Base-by-base conservation (phyloP, 176 grass and related monocot genomes). In the Triticum turgidum region DNA sequence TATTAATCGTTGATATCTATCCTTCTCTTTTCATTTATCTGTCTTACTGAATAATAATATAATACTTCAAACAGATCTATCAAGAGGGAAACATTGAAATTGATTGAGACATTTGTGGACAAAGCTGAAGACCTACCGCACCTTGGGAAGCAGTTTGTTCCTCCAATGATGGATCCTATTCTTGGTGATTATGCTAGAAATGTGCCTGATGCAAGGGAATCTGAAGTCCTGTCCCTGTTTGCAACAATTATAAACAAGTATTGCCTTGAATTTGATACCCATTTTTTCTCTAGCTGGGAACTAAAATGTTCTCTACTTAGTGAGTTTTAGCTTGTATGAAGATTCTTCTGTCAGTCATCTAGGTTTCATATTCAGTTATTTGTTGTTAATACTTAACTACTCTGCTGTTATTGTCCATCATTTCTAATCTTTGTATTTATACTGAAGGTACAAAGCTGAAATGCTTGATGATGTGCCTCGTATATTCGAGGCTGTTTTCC, bases 221-320 rank as follows among this genome's bases (percentile, higher is more conserved):
- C 97, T 65, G 97, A 99, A 99, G 97, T 99, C 33, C 85, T 99
- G 47, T 99, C 97, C 18, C 71, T 99, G 29, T 99, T 91, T 63
- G 94, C 92, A 12, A 99, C 97, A 14, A 99, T 99, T 77, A 99
- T 99, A 85, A 99, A 99, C 91, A 99, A 99, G 97, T 99, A 92
- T 61, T 69, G 82, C 39, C 61, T 87, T 27, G 25, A 35, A 62
- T 79, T 17, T 65, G n/a, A 51, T 79, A 61, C 27, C 34, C 37
- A 38, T 85, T 64, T 35, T 82, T 74, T 77, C 30, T 84, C 22
- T 87, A 34, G 44, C 65, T 83, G 56, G 33, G 33, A 61, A 65
- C 54, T 25, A 35, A 72, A 89, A 76, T 72, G 24, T 33, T 73
- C 24, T 34, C 49, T 35, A 11, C 5, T 77, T 79, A 62, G 3